phyloP scores from a whole-genome alignment of 352 stramenopile genomes.

The Globisporangium splendens region DNA sequence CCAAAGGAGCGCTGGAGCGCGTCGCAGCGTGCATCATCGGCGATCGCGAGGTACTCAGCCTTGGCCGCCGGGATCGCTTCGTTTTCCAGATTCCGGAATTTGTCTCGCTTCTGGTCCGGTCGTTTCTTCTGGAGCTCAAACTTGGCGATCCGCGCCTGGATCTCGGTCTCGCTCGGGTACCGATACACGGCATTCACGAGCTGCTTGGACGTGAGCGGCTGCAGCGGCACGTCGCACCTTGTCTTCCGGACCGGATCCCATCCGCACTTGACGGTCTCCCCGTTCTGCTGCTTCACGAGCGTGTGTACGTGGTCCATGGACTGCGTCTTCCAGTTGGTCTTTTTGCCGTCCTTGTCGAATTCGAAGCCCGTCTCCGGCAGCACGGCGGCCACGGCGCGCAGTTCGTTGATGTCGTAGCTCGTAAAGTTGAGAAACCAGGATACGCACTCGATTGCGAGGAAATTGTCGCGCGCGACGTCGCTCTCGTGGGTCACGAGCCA shows the following conservation, averaged over 20 bases:
- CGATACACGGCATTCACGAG: constrained; percentile 62
- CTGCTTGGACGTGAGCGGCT: constrained; percentile 55
- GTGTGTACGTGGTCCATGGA: constrained; percentile 65
- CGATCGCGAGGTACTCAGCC: constrained; percentile 68
- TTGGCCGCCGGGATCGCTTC: constrained; percentile 66
- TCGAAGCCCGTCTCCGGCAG: constrained; percentile 54
- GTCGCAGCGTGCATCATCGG: constrained; percentile 67
- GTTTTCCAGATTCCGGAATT: constrained; percentile 33
- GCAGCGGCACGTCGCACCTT: constrained; percentile 46
- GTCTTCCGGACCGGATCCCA: constrained; percentile 49
- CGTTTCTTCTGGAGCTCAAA: constrained; percentile 58
- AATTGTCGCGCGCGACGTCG: constrained; percentile 68
- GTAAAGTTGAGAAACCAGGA: constrained; percentile 65
- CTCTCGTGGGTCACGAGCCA: constrained; percentile 74
- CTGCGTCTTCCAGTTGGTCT: constrained; percentile 50
- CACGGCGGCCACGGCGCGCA: constrained; percentile 45
- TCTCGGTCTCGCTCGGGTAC: constrained; percentile 67
- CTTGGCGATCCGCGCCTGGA: constrained; percentile 44
- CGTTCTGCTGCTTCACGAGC: constrained; percentile 50
- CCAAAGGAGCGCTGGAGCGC: constrained; percentile 59
- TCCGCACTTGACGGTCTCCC: constrained; percentile 54
- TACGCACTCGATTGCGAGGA: constrained; percentile 59
- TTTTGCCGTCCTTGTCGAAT: constrained; percentile 73
- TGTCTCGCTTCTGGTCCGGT: constrained; percentile 36
- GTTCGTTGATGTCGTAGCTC: constrained; percentile 61